phyloP scores from a whole-genome alignment of 441 rosid species.

The Kokia cookei region DNA sequence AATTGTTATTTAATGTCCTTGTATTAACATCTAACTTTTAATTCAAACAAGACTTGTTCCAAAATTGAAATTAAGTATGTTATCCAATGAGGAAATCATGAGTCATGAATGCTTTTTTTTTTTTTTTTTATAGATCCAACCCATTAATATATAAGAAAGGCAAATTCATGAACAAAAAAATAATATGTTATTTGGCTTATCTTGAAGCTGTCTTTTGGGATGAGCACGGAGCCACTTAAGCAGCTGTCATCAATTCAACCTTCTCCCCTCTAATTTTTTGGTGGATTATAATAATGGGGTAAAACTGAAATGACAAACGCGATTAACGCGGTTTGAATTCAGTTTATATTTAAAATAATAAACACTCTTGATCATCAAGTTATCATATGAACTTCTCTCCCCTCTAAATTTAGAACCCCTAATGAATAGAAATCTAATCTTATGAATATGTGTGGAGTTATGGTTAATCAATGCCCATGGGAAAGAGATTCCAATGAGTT shows the following conservation, averaged over 20 bases:
- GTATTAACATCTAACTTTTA: conserved; percentile 6
- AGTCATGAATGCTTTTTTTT: background rate
- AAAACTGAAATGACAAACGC: too few relatives aligned
- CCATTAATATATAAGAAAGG: background rate
- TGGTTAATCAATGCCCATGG: conserved; percentile 22
- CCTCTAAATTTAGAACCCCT: conserved; percentile 8
- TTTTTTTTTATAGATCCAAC: conserved; percentile 9
- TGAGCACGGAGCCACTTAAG: conserved; percentile 20
- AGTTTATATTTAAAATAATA: too few relatives aligned
- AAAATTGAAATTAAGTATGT: conserved; percentile 1
- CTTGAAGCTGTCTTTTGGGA: conserved; percentile 29
- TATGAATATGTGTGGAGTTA: conserved; percentile 20
- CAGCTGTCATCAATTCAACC: conserved; percentile 2
- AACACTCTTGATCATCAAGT: too few relatives aligned
- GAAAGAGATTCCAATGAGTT: conserved; percentile 22
- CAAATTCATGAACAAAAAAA: conserved; percentile 6
- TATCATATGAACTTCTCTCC: too few relatives aligned
- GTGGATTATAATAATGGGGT: too few relatives aligned
- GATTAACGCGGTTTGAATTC: too few relatives aligned
- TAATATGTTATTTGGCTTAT: conserved; percentile 21
- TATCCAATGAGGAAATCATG: conserved; percentile 17
- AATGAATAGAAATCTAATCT: conserved; percentile 24
- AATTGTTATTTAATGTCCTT: conserved; percentile 4
- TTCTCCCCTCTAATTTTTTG: background rate
- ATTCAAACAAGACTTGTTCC: conserved; percentile 5